These are phyloP conservation scores for Gautieria morchelliformis DNA, from an alignment of 768 basidiomycete species.

Conservation along the genomic window DNA sequence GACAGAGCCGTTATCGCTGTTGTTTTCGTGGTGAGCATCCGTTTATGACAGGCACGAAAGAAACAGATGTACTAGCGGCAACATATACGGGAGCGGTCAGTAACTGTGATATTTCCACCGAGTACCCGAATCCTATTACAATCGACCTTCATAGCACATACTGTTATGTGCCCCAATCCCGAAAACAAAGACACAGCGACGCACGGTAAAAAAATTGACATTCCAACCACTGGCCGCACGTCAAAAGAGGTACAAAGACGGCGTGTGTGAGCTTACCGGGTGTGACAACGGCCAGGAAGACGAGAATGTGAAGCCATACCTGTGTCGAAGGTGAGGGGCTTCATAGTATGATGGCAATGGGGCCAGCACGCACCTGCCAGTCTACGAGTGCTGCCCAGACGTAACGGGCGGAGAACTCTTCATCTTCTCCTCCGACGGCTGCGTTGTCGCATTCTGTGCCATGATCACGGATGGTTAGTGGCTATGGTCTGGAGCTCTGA, in stretches of 20 bases:
- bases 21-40: too few relatives aligned
- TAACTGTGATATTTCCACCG: slow-evolving; percentile 47
- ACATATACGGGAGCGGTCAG: slow-evolving; percentile 63
- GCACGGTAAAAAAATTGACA: slow-evolving; percentile 62
- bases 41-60: neutral
- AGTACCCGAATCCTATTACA: slow-evolving; percentile 53
- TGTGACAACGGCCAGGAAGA: slow-evolving; percentile 47
- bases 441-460: slow-evolving; percentile 43
- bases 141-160: slow-evolving; percentile 36
- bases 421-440: slow-evolving; percentile 45
- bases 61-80: slow-evolving; percentile 41
- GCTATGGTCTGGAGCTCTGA: neutral
- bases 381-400: slow-evolving; percentile 44
- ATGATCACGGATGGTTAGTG: too few relatives aligned
- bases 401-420: slow-evolving; percentile 46
- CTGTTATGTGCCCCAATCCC: neutral
- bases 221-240: slow-evolving; percentile 45
- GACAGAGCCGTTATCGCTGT: slow-evolving; percentile 40
- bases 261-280: slow-evolving; percentile 39
- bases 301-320: slow-evolving; percentile 46
- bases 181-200: slow-evolving; percentile 19
- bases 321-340: slow-evolving; percentile 5
- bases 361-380: slow-evolving; percentile 42
- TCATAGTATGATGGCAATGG: neutral
- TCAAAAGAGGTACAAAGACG: neutral